These are phyloP conservation scores for Mallotus repandus DNA, from an alignment of 441 rosid genomes.

Conservation along the genomic window DNA sequence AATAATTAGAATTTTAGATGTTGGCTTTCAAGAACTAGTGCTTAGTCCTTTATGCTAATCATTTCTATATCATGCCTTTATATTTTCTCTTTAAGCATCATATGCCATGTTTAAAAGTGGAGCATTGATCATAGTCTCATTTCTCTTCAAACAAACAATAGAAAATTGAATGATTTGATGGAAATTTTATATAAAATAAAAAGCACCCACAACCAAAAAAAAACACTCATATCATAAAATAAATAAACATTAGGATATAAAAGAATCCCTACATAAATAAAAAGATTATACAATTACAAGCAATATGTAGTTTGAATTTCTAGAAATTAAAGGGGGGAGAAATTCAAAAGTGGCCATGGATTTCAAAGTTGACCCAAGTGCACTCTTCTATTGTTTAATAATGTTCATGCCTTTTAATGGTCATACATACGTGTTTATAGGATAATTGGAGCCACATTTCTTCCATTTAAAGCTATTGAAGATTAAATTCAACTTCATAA, in stretches of 20 bases:
- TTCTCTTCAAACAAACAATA: slow-evolving; percentile 1
- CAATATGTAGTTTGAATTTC: slow-evolving; percentile 16
- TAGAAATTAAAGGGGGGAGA: slow-evolving; percentile 33
- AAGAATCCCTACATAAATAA: background rate
- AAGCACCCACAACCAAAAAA: slow-evolving; percentile 1
- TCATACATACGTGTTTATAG: slow-evolving; percentile 5
- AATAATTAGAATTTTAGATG: background rate
- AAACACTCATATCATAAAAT: slow-evolving; percentile 15
- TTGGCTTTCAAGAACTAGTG: slow-evolving; percentile 19
- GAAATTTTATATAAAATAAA: background rate
- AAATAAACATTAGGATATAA: background rate
- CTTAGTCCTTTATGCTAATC: slow-evolving; percentile 38
- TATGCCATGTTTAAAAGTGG: slow-evolving; percentile 29
- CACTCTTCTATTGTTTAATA: slow-evolving; percentile 22
- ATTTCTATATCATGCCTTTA: slow-evolving; percentile 42
- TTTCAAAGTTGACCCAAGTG: slow-evolving; percentile 55
- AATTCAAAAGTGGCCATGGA: slow-evolving; percentile 53
- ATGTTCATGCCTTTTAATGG: slow-evolving; percentile 26
- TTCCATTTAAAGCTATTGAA: slow-evolving; percentile 46
- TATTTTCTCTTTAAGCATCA: slow-evolving; percentile 22
- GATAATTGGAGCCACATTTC: slow-evolving; percentile 33
- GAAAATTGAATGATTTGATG: slow-evolving; percentile 4
- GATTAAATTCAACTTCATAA: slow-evolving; percentile 37
- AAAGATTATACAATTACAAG: background rate
- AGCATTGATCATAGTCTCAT: slow-evolving; percentile 11